A percentile compares a stretch with the other conserved stretches of the same genome.
phyloP scores from a whole-genome alignment of 306 rosid species.

The Medicago ruthenica region DNA sequence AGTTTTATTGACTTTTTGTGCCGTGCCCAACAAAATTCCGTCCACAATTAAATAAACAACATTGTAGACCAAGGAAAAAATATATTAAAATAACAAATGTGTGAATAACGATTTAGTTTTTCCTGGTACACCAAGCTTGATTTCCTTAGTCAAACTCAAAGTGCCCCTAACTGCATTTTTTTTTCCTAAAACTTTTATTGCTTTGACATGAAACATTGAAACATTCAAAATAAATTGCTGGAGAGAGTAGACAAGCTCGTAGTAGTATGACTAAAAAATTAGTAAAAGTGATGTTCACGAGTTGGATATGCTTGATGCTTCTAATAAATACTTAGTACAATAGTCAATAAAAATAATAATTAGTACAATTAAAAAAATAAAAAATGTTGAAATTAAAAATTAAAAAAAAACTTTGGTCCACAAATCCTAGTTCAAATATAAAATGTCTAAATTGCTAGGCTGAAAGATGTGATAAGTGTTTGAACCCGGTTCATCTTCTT shows the following conservation, averaged over 20 bases:
- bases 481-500: no score
- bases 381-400: no score
- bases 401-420: no score
- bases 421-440: no score
- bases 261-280: not conserved
- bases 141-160: slow-evolving; percentile 48
- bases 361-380: no score
- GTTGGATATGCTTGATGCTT: not conserved
- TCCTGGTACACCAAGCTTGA: slow-evolving; percentile 42
- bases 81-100: not conserved
- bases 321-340: not conserved
- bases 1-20: slow-evolving; percentile 42
- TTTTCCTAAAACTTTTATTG: not conserved
- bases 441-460: no score
- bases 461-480: no score
- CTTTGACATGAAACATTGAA: slow-evolving; percentile 31
- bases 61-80: not conserved
- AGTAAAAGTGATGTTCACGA: not conserved
- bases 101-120: slow-evolving; percentile 7
- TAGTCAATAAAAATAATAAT: no score
- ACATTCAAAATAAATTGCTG: slow-evolving; percentile 35
- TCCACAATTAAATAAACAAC: slow-evolving; percentile 2
- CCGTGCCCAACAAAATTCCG: slow-evolving; percentile 16
- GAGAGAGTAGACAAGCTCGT: not conserved
- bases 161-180: not conserved